Evolutionary conservation across 306 rosid genomes (phyloP).

Genomic region (Crataegus laevigata): DNA sequence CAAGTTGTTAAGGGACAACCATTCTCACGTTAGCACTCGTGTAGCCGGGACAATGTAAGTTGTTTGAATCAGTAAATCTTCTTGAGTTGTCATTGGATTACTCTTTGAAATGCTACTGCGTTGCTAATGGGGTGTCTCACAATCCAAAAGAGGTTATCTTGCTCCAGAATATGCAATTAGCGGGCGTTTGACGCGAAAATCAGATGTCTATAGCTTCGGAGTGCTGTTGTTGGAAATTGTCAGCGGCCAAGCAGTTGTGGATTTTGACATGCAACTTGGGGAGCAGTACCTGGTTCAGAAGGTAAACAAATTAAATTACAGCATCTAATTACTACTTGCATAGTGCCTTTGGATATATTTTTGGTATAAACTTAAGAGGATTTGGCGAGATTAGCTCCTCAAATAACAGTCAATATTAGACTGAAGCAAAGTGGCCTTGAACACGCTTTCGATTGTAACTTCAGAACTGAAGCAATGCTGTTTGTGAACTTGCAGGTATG

Average conservation of each 20-base stretch:
- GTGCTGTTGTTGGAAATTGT: conserved; percentile 69
- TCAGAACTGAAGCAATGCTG: not conserved
- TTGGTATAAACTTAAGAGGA: not conserved
- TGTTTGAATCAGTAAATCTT: not conserved
- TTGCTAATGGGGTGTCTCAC: conserved; percentile 30
- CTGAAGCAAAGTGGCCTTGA: not conserved
- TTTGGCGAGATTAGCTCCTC: not conserved
- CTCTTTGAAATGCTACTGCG: not conserved
- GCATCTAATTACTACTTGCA: not conserved
- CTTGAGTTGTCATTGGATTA: not conserved
- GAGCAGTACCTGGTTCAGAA: conserved; percentile 77
- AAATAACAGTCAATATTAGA: not conserved
- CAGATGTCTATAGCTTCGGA: conserved; percentile 90
- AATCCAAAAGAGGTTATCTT: conserved; percentile 63
- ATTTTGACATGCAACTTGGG: conserved; percentile 39
- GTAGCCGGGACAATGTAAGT: conserved; percentile 98
- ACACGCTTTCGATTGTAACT: not conserved
- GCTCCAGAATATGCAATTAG: conserved; percentile 95
- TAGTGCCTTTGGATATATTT: not conserved
- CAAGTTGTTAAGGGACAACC: conserved; percentile 49
- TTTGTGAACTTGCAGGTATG: conserved; percentile 54
- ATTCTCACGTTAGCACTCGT: conserved; percentile 69
- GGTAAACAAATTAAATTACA: conserved; percentile 32
- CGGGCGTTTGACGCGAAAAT: conserved; percentile 71
- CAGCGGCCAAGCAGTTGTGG: conserved; percentile 55